phyloP scores from a whole-genome alignment of 768 basidiomycete genomes.

The Lactifluus pinguis region DNA sequence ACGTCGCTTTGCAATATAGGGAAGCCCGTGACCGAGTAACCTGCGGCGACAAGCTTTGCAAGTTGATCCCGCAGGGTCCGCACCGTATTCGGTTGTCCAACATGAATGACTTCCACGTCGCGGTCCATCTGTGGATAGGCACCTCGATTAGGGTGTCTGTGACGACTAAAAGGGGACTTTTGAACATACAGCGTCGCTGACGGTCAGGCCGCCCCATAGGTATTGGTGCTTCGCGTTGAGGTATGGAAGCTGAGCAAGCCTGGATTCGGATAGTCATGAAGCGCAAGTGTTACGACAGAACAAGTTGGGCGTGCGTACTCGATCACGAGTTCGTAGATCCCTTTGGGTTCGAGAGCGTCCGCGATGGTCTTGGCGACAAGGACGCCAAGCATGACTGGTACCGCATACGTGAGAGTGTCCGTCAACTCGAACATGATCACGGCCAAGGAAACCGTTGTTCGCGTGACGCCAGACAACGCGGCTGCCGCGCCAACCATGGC shows the following conservation, averaged over 20 bases:
- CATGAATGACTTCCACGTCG: slow-evolving; percentile 58
- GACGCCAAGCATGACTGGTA: slow-evolving; percentile 82
- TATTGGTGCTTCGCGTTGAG: slow-evolving; percentile 88
- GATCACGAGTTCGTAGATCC: slow-evolving; percentile 95
- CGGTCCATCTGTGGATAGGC: slow-evolving; percentile 45
- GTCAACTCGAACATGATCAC: slow-evolving; percentile 97
- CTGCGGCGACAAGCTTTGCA: slow-evolving; percentile 43
- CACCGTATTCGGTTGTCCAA: slow-evolving; percentile 72
- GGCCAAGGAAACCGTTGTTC: slow-evolving; percentile 87
- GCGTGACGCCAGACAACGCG: slow-evolving; percentile 88
- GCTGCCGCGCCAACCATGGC: slow-evolving; percentile 97
- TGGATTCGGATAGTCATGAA: slow-evolving; percentile 19
- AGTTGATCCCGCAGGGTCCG: slow-evolving; percentile 65
- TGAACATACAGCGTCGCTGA: slow-evolving; percentile 66
- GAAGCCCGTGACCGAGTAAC: slow-evolving; percentile 75
- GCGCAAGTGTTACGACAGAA: neutral
- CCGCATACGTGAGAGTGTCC: slow-evolving; percentile 84
- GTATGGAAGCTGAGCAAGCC: slow-evolving; percentile 81
- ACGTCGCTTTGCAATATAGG: slow-evolving; percentile 60
- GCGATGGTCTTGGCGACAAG: slow-evolving; percentile 88
- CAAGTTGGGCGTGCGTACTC: slow-evolving; percentile 36
- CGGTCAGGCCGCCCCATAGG: slow-evolving; percentile 69
- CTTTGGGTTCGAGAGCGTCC: slow-evolving; percentile 82
- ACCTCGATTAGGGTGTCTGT: neutral
- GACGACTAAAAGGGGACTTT: slow-evolving; percentile 1